Evolutionary conservation across 148 eudicot genomes (phyloP).

Genomic region (Chenopodium suecicum): DNA sequence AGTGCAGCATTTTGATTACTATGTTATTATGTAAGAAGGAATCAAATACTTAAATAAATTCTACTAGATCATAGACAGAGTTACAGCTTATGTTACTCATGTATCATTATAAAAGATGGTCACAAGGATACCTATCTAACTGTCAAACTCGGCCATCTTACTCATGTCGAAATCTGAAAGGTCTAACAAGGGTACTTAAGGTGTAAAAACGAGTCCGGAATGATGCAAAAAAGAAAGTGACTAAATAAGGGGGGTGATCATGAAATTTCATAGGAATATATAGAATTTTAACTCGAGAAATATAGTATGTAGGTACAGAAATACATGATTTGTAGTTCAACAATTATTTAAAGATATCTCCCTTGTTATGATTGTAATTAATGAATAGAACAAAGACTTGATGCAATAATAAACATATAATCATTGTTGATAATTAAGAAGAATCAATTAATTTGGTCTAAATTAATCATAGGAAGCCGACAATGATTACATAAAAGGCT

Average conservation of each 20-base stretch:
- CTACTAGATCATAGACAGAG: neutral
- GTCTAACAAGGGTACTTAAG: too few relatives aligned
- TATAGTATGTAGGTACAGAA: neutral
- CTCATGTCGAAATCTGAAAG: too few relatives aligned
- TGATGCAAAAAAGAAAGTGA: neutral
- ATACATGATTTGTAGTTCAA: neutral
- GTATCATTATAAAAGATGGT: neutral
- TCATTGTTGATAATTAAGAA: conserved; percentile 9
- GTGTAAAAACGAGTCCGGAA: too few relatives aligned
- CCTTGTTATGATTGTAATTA: conserved; percentile 1
- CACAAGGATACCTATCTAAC: neutral
- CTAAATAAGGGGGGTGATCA: neutral
- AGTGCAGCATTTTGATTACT: neutral
- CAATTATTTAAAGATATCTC: neutral
- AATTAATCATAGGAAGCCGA: conserved; percentile 21
- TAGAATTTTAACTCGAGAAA: neutral
- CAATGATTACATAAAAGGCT: conserved; percentile 3
- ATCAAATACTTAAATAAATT: neutral
- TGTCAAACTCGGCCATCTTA: neutral
- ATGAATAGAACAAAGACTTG: conserved; percentile 12
- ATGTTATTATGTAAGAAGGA: neutral
- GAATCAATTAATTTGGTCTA: conserved; percentile 17
- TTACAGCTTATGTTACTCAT: neutral
- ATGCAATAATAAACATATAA: conserved; percentile 15
- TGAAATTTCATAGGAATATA: neutral